Base-by-base conservation (phyloP, 805 yeast species). In the Saturnispora silvae region DNA sequence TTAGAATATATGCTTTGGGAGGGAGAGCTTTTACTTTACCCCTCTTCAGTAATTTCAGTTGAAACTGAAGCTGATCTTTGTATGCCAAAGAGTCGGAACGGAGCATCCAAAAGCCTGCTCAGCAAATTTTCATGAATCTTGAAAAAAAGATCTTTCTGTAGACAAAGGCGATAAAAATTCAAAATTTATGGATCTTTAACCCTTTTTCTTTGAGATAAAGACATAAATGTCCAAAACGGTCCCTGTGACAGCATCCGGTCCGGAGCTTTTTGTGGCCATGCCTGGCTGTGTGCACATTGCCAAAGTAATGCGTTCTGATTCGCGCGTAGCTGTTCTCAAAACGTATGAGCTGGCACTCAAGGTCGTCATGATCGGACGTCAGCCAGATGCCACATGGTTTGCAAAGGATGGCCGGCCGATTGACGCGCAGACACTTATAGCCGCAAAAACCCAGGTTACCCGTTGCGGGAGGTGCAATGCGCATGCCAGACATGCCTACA, bases 301-400 rank as follows among this genome's bases (percentile, higher is more conserved):
- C 14, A 60, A 67, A 39, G 74, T 72, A 5, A 53, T 74, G 31
- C 60, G 58, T 10, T 64, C 77, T 20, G 62, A 61, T 33, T 75
- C 77, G 8, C 58, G 57, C 35, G 72, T 68, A 3, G 65, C 65
- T 13, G 72, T 72, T 7, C 49, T 70, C 42, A 56, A 57, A 37
- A 70, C 77, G 1, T 74, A 72, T 47, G 57, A 59, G 32, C 70
- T 72, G 40, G 77, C 73, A 2, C 64, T 72, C 40, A 67, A 63
- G 28, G 61, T 74, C 18, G 50, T 61, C 2, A 31, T 59, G 27
- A 46, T 56, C 3, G 46, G 48, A 15, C 19, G 4, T 10, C 28
- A 35, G 13, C 10, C 31, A 14, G 22, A 26, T 28, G 14, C 28
- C 20, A 20, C 39, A 3, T 64, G 57, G 44, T 50, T 58, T 13